Evolutionary conservation across 345 rosid species (phyloP).

Genomic region (Capsella bursapastoris): DNA sequence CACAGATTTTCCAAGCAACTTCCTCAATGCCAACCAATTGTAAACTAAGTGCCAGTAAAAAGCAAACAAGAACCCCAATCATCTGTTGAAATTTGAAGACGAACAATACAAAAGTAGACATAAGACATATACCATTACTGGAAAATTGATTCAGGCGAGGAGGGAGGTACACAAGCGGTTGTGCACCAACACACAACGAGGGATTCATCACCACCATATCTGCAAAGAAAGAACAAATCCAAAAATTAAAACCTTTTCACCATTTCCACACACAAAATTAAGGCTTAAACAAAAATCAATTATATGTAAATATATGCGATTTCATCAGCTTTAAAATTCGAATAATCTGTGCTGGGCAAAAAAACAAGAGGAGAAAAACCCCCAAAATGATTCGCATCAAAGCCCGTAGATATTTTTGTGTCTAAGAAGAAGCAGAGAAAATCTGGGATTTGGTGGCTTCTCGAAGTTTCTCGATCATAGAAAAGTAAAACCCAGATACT

Average conservation of each 20-base stretch:
- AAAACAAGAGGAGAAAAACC: no score
- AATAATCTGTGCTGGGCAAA: no score
- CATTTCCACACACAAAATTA: not conserved
- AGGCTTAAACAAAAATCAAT: not conserved
- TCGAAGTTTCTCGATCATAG: slow-evolving; percentile 16
- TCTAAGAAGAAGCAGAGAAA: not conserved
- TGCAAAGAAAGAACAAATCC: not conserved
- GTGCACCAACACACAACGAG: slow-evolving; percentile 32
- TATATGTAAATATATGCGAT: no score
- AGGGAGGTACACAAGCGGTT: slow-evolving; percentile 23
- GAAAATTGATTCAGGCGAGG: slow-evolving; percentile 14
- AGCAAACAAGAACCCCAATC: not conserved
- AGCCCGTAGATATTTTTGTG: not conserved
- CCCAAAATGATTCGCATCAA: not conserved
- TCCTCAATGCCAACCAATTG: no score
- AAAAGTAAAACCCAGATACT: not conserved
- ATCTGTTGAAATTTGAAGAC: not conserved
- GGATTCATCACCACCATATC: slow-evolving; percentile 37
- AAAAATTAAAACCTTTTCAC: not conserved
- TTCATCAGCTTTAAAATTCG: no score
- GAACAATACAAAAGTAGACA: not conserved
- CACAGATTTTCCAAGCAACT: not conserved
- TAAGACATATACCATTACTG: slow-evolving; percentile 23
- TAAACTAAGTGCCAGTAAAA: not conserved
- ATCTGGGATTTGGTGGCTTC: not conserved